phyloP scores from a whole-genome alignment of 371 early-diverging fungal genomes.

The Lichtheimia corymbifera region DNA sequence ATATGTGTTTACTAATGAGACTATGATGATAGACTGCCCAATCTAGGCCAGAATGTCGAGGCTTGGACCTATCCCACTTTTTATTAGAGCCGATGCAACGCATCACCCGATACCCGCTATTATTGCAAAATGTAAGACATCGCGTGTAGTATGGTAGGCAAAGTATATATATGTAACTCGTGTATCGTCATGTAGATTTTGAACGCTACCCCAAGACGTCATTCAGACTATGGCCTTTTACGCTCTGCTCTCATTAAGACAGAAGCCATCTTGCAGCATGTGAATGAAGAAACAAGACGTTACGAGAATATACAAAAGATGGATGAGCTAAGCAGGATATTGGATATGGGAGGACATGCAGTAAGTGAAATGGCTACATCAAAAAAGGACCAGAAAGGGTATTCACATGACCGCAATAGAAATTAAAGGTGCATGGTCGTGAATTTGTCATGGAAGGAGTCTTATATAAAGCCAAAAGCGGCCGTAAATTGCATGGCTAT shows the following conservation, averaged over 20 bases:
- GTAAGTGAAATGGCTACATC: constrained; percentile 34
- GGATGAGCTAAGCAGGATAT: constrained; percentile 63
- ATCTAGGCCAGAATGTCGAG: constrained; percentile 73
- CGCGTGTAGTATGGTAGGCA: background rate
- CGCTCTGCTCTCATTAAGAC: constrained; percentile 70
- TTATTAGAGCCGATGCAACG: constrained; percentile 93
- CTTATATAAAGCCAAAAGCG: constrained; percentile 81
- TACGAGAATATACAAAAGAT: constrained; percentile 76
- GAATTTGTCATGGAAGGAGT: constrained; percentile 82
- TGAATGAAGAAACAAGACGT: constrained; percentile 79
- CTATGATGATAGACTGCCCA: constrained; percentile 42
- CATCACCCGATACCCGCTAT: constrained; percentile 89
- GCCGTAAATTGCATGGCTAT: constrained; percentile 80
- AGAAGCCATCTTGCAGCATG: constrained; percentile 69
- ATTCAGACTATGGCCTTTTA: constrained; percentile 77
- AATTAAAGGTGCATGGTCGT: constrained; percentile 63
- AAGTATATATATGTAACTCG: background rate
- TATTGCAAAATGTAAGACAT: constrained; percentile 71
- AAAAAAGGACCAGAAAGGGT: background rate
- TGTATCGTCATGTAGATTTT: constrained; percentile 56
- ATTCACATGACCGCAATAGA: constrained; percentile 21
- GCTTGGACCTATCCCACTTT: constrained; percentile 83
- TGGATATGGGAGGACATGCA: constrained; percentile 69
- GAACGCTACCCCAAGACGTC: constrained; percentile 78
- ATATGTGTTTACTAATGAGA: background rate